Base-by-base conservation (phyloP, 1,284 basidiomycete species). In the Hemileia vastatrix region DNA sequence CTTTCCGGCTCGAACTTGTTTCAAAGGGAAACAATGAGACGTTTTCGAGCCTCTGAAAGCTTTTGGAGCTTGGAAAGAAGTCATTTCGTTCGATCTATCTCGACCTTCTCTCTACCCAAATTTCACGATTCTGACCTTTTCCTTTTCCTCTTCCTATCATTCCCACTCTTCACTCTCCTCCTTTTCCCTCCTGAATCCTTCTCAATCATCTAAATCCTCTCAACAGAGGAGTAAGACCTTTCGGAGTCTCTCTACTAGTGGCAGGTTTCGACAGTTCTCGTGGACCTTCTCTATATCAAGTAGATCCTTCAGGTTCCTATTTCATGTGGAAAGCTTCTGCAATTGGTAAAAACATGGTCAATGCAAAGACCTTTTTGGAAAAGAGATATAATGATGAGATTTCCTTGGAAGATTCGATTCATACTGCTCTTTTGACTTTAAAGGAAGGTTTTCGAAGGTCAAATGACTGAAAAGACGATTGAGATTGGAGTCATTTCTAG, bases 251-350 rank as follows among this genome's bases (percentile, higher is more conserved):
- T 36, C 80, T 98, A 56, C 82, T 98, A 61, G 91, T 98, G 33
- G 94, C 94, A 33, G 95, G 95, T 48, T 98, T 87, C 85, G 95
- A 98, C 76, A 80, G 81, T 69, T 87, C 87, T 74, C 85, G 91
- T 21, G 94, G 94, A 15, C 90, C 92, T 67, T 88, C 85, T 43
- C 82, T 98, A 66, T 98, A 95, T 79, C 94, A 98, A 77, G 94
- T 98, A 61, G 94, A 98, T 79, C 94, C 94, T 19, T 94, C 91
- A 49, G 94, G 94, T 52, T 92, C 90, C 50, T 98, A 90, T 79
- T 96, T 92, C 92, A 93, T 95, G 55, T 98, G 94, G 94, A 98
- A 98, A 78, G 95, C 95, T 11, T 94, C 90, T 75, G 95, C 94
- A 11, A 98, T 97, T 72, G 94, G 94, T 45, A 98, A 98, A 81